Base-by-base conservation (phyloP, 2,329 filamentous ascomycete genomes). In the Herpotrichia juniperi region DNA sequence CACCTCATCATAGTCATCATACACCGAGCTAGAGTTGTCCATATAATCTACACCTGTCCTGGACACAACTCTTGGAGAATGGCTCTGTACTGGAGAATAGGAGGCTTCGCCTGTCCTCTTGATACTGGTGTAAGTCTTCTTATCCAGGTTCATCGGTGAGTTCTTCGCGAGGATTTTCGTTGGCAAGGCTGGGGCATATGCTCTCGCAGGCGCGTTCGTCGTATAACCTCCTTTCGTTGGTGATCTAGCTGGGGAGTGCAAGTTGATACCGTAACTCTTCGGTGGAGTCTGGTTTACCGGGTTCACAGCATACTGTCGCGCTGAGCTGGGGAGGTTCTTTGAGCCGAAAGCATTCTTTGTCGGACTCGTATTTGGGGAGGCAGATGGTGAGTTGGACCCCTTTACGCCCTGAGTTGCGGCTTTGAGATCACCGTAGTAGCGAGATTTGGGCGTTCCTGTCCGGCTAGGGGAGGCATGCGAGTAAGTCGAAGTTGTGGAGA, bases 371-470 rank as follows among this genome's bases (percentile, higher is more conserved):
- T 42, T 40, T 2, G 64, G 64, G 1, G 64, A 65, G 34, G 64
- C 60, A 12, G 63, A 56, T 22, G 64, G 60, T 17, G 62, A 68
- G 24, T 56, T 11, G 26, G 25, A 48, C 25, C 57, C 61, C 19
- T 71, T 64, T 43, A 79, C 68, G 2, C 68, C 71, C 7, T 68
- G 60, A 3, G 70, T 75, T 1, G 78, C 78, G 3, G 76, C 70
- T 40, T 74, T 72, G 9, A 81, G 71, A 54, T 80, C 76, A 25
- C 78, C 78, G 57, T 81, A 81, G 62, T 76, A 78, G 21, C 74
- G 74, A 34, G 68, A 61, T 52, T 78, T 78, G 3, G 77, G 75
- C 4, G 74, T 73, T 4, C 57, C 59, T 16, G 60, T 56, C 12
- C 62, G 63, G 3, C 61, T 65, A 26, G 58, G 62, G 4, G 68